These are phyloP conservation scores for Pseudogymnoascus sp. DNA, from an alignment of 2,329 filamentous ascomycete genomes.

Conservation along the genomic window DNA sequence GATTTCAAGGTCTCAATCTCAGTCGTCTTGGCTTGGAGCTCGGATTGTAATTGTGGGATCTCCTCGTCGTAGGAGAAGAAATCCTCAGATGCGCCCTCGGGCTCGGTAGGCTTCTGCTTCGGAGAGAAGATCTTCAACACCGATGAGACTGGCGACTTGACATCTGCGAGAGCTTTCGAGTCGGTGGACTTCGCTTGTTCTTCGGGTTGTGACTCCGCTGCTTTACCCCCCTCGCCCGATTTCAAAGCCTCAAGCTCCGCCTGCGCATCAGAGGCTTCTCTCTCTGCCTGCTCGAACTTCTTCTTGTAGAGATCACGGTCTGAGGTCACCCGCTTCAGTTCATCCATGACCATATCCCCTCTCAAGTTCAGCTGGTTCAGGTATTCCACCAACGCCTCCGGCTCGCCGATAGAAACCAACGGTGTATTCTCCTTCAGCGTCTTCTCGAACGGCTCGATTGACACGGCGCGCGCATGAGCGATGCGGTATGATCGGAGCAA, in stretches of 20 bases:
- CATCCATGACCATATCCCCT: conserved; percentile 87
- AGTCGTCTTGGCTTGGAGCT: conserved; percentile 60
- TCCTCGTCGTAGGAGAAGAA: conserved; percentile 93
- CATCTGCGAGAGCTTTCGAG: conserved; percentile 23
- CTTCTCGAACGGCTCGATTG: conserved; percentile 90
- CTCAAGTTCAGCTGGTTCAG: conserved; percentile 79
- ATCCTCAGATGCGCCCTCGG: conserved; percentile 48
- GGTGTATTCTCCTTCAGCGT: conserved; percentile 88
- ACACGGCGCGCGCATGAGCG: conserved; percentile 76
- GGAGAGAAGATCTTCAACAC: conserved; percentile 44
- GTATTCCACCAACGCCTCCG: conserved; percentile 78
- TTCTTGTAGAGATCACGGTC: conserved; percentile 76
- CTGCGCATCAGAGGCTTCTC: conserved; percentile 51
- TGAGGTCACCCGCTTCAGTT: conserved; percentile 75
- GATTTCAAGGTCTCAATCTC: conserved; percentile 63
- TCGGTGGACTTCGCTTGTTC: conserved; percentile 23
- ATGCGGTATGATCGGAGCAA: conserved; percentile 85
- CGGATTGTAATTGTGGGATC: conserved; percentile 68
- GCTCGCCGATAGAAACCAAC: conserved; percentile 78
- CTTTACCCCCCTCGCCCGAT: conserved; percentile 31
- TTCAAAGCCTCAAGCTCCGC: conserved; percentile 56
- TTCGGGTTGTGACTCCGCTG: background rate
- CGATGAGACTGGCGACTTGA: conserved; percentile 41
- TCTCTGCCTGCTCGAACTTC: conserved; percentile 62
- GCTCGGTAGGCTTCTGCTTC: conserved; percentile 34